phyloP scores from a whole-genome alignment of 768 basidiomycete genomes.

The Leccinum boreale region DNA sequence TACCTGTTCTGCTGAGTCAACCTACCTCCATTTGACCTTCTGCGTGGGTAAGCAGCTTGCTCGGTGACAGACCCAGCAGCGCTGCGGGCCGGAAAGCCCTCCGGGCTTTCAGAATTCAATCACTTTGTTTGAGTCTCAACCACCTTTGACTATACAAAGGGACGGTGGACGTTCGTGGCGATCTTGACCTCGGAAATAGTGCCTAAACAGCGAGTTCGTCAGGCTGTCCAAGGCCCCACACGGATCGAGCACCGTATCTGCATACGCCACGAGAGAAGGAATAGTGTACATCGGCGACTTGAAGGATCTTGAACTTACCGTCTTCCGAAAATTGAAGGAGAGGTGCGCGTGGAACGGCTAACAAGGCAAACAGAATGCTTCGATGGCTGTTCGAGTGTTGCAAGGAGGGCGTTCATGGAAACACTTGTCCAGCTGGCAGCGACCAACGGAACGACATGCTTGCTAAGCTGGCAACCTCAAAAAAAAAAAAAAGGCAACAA shows the following conservation, averaged over 20 bases:
- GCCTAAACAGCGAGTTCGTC: slow-evolving; percentile 74
- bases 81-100: too few species aligned
- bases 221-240: slow-evolving; percentile 70
- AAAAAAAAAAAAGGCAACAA: too few species aligned
- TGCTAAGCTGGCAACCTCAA: too few species aligned
- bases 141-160: slow-evolving; percentile 39
- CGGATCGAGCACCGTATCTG: slow-evolving; percentile 57
- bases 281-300: slow-evolving; percentile 93
- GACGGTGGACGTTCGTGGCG: slow-evolving; percentile 87
- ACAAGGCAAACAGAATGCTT: neutral
- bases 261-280: slow-evolving; percentile 78
- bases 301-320: slow-evolving; percentile 86
- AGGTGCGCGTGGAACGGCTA: slow-evolving; percentile 67
- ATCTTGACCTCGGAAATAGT: slow-evolving; percentile 76
- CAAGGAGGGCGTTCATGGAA: too few species aligned
- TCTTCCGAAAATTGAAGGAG: slow-evolving; percentile 79
- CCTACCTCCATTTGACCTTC: too few species aligned
- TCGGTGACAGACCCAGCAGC: too few species aligned
- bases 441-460: too few species aligned
- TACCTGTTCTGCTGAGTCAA: too few species aligned
- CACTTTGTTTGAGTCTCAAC: too few species aligned
- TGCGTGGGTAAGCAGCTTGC: too few species aligned
- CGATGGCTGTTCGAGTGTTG: neutral
- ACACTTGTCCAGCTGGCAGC: too few species aligned
- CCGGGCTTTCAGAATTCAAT: too few species aligned